Evolutionary conservation across 2,329 filamentous ascomycete genomes (phyloP).

Genomic region (Aureobasidium sp.): DNA sequence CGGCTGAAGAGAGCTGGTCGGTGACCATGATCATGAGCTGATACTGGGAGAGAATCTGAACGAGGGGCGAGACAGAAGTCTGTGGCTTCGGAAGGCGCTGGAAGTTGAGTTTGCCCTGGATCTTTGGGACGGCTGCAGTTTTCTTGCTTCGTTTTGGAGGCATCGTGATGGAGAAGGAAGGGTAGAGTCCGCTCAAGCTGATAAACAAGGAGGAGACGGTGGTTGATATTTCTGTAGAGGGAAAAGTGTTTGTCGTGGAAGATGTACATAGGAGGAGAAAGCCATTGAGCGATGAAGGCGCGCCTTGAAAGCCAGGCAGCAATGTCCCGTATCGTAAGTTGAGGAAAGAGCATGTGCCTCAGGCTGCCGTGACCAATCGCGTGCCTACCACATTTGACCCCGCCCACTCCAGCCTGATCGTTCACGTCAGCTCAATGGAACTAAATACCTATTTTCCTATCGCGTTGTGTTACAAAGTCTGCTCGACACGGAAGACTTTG

Average conservation of each 20-base stretch:
- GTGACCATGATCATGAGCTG: constrained; percentile 10
- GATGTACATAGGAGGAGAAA: neutral
- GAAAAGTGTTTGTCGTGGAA: neutral
- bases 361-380: constrained; percentile 3
- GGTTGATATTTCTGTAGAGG: neutral
- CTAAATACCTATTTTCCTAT: neutral
- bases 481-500: neutral
- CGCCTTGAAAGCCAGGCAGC: neutral
- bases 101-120: constrained; percentile 3
- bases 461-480: neutral
- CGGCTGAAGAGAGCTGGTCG: constrained; percentile 13
- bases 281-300: neutral
- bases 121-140: neutral
- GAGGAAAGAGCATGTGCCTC: neutral
- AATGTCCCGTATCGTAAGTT: neutral
- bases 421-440: neutral
- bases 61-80: neutral
- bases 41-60: neutral
- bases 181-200: neutral
- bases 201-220: neutral
- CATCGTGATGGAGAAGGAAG: neutral
- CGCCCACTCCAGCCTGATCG: neutral
- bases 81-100: neutral
- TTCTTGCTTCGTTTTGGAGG: constrained; percentile 1
- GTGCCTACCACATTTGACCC: neutral